Base-by-base conservation (phyloP, 148 eudicot genomes). In the Oxyria digyna region DNA sequence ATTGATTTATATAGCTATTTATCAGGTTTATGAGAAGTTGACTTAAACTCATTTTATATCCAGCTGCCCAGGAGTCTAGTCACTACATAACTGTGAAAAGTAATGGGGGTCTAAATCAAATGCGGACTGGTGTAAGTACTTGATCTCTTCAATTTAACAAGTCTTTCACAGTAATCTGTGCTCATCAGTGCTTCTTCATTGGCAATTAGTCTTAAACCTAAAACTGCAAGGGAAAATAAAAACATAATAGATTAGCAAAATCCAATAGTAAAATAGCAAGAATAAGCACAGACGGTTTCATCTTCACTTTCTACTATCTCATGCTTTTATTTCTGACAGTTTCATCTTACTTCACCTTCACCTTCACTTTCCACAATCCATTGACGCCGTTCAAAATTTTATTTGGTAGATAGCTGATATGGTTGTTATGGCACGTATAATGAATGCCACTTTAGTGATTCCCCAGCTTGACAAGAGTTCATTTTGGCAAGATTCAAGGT, bases 401-500 rank as follows among this genome's bases (percentile, higher is more conserved):
- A 49, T 66, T 79, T 29, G 67, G 69, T 74, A 91, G 97, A 91
- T 91, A 69, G 85, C 97, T 73, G 97, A 91, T 79, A 89, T 91
- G 97, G 97, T 91, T 73, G 96, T 91, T 71, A 89, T 91, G 77
- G 90, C 97, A 68, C 90, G 79, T 48, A 84, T 91, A 27, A 79
- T 91, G 92, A 89, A 89, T 81, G 92, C 96, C 63, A 89, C 96
- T 42, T 75, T 91, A 71, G 92, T 91, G 71, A 89, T 91, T 74
- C 97, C 97, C 69, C 87, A 82, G 68, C 81, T 91, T 68, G 97
- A 91, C 74, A 91, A 82, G 71, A 85, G 88, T 71, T 91, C 97
- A 41, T 91, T 89, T 74, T 91, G 97, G 97, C 84, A 87, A 74
- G 97, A 91, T 82, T 79, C 88, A 72, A 91, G 97, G 97, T 91